Percentiles rank a stretch among this genome's conserved stretches.
phyloP scores from a whole-genome alignment of 106 monocot genomes.

The Dioscorea dumetorum region DNA sequence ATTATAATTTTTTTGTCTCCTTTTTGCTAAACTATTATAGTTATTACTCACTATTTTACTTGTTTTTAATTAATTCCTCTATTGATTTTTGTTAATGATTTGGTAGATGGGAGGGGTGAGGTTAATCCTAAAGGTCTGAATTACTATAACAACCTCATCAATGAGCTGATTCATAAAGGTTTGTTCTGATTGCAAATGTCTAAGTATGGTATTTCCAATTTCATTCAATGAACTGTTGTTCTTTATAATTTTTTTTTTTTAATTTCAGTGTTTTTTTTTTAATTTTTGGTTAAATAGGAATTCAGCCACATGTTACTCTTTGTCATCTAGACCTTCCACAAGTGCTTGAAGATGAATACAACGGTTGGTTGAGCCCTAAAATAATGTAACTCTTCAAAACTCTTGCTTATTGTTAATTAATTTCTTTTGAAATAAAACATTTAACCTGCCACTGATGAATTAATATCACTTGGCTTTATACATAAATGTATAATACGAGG shows the following conservation, averaged over 20 bases:
- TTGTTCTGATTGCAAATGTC: neutral
- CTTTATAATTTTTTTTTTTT: neutral
- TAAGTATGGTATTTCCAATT: neutral
- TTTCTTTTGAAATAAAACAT: neutral
- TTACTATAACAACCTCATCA: conserved; percentile 60
- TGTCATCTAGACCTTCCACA: conserved; percentile 63
- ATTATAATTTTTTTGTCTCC: neutral
- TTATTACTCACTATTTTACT: neutral
- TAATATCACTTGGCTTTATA: too few relatives aligned
- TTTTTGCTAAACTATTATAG: neutral
- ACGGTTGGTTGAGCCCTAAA: conserved; percentile 49
- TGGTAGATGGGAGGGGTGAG: conserved; percentile 55
- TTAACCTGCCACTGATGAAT: too few relatives aligned
- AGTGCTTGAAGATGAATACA: conserved; percentile 57
- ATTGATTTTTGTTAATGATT: neutral
- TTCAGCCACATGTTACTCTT: conserved; percentile 51
- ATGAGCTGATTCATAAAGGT: conserved; percentile 50
- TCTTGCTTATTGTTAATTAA: neutral
- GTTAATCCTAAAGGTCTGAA: conserved; percentile 52
- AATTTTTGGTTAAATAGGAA: conserved; percentile 26
- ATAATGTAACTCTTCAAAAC: conserved; percentile 33
- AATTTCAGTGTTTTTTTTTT: neutral
- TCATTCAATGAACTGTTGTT: neutral
- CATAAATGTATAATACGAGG: too few relatives aligned
- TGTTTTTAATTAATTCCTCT: neutral